Evolutionary conservation across 73 alveolate species (phyloP).

Genomic region (Paramecium biaurelia): DNA sequence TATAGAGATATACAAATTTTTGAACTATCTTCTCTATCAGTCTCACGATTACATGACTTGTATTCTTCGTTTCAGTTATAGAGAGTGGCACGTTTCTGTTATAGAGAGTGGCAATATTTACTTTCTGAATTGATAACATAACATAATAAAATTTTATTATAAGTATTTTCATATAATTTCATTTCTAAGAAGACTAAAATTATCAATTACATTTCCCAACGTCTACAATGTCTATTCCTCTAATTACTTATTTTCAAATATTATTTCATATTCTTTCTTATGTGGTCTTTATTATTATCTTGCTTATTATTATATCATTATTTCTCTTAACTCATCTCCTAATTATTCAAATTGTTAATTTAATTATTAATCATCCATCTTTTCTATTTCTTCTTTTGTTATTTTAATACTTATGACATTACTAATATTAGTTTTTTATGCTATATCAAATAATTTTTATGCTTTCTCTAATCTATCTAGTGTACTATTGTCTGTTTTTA

Average conservation of each 20-base stretch:
- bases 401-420: background rate
- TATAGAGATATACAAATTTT: background rate
- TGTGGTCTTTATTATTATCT: background rate
- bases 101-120: slow-evolving; percentile 16
- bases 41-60: slow-evolving; percentile 18
- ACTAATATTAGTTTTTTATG: background rate
- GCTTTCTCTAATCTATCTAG: background rate
- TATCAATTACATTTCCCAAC: background rate
- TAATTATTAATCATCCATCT: background rate
- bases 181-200: background rate
- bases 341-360: background rate
- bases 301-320: background rate
- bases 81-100: background rate
- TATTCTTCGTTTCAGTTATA: slow-evolving; percentile 12
- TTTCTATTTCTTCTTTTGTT: background rate
- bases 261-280: background rate
- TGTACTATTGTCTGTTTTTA: background rate
- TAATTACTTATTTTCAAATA: background rate
- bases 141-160: background rate
- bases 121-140: slow-evolving; percentile 18
- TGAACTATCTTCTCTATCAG: background rate
- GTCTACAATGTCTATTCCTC: background rate
- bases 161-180: background rate
- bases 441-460: background rate
- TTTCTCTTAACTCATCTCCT: background rate